A percentile compares a stretch with the other conserved stretches of the same genome.
These are phyloP conservation scores for Pugionium cornutum DNA, from an alignment of 345 rosid species.

Conservation along the genomic window DNA sequence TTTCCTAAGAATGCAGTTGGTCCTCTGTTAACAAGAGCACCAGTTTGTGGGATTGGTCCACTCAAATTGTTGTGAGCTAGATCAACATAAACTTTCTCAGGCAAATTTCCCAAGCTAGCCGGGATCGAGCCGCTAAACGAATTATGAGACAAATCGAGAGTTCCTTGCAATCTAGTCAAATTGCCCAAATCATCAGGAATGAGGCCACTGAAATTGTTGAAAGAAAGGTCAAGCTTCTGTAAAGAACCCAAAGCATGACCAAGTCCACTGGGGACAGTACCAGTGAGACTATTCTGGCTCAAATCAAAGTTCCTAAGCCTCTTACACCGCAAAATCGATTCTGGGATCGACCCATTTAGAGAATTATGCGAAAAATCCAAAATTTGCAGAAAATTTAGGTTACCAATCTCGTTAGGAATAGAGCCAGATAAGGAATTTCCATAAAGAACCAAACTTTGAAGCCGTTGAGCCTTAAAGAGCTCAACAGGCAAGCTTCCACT, in stretches of 20 bases:
- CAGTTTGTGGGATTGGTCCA: constrained; percentile 91
- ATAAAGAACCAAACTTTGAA: constrained; percentile 88
- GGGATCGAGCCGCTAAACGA: constrained; percentile 72
- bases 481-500: constrained; percentile 68
- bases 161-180: constrained; percentile 83
- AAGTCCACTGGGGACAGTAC: constrained; percentile 67
- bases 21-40: constrained; percentile 86
- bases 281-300: constrained; percentile 72
- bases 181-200: constrained; percentile 75
- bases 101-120: constrained; percentile 77
- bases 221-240: constrained; percentile 77
- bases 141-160: constrained; percentile 92
- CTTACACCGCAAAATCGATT: constrained; percentile 62
- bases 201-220: constrained; percentile 63
- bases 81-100: constrained; percentile 94
- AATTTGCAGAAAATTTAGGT: constrained; percentile 61
- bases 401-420: constrained; percentile 66
- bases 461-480: constrained; percentile 66
- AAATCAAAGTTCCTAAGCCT: constrained; percentile 72
- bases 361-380: constrained; percentile 80
- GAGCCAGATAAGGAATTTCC: constrained; percentile 82
- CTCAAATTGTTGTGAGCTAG: constrained; percentile 76
- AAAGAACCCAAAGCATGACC: constrained; percentile 62
- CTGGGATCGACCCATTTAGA: constrained; percentile 75
- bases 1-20: constrained; percentile 90